Percentiles rank a stretch among this genome's conserved stretches.
Conservation (phyloP, 202 grass and related monocot genomes). For the Miscanthus sacchariflorus region DNA sequence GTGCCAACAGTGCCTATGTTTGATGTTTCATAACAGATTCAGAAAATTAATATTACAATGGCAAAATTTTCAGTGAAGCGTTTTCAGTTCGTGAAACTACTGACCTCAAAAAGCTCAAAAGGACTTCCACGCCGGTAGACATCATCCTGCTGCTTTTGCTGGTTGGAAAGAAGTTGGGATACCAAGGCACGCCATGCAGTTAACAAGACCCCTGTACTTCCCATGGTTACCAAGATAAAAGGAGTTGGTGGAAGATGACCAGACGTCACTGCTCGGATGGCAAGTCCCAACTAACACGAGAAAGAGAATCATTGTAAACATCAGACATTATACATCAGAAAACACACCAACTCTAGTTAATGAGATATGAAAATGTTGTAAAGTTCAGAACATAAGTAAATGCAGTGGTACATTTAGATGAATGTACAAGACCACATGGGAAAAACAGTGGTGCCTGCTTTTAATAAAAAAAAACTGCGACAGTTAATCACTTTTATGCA, state of each 20-base stretch:
- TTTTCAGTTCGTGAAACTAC: not conserved
- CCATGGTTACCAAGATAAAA: conserved; percentile 90
- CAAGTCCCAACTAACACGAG: conserved; percentile 72
- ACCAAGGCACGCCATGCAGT: conserved; percentile 80
- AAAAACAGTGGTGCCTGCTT: not conserved
- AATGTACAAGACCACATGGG: not conserved
- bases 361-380: conserved; percentile 18
- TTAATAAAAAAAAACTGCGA: not conserved
- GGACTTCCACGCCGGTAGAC: conserved; percentile 78
- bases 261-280: conserved; percentile 68
- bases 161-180: conserved; percentile 66
- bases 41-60: not conserved
- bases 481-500: not conserved
- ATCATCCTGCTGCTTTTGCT: conserved; percentile 69
- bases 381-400: conserved; percentile 19
- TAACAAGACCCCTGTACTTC: conserved; percentile 81
- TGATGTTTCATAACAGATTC: not conserved
- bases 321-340: conserved; percentile 17
- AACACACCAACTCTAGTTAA: conserved; percentile 1
- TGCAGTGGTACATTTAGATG: not conserved
- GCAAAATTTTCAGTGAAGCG: not conserved
- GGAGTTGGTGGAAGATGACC: conserved; percentile 76
- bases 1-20: not conserved
- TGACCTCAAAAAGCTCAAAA: conserved; percentile 96
- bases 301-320: conserved; percentile 26